A percentile compares a stretch with the other conserved stretches of the same genome.
These are phyloP conservation scores for Orbilia quercus DNA, from an alignment of 2,329 filamentous ascomycete species.

Conservation along the genomic window DNA sequence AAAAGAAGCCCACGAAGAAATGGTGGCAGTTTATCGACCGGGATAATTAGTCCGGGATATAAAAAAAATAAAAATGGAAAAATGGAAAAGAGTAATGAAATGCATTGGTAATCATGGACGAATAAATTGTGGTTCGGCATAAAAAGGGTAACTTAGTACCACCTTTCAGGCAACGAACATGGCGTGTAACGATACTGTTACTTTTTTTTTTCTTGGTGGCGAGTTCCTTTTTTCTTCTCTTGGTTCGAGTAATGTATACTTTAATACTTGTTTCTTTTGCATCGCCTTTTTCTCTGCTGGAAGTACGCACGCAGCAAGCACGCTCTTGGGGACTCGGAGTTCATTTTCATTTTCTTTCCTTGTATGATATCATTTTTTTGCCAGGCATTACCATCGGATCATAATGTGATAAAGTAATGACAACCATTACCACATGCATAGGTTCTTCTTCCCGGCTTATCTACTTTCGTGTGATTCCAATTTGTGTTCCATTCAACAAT, in stretches of 20 bases:
- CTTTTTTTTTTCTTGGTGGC: conserved; percentile 11
- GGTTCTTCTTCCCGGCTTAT: too few species aligned
- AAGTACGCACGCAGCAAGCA: conserved; percentile 14
- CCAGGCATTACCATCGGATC: conserved; percentile 26
- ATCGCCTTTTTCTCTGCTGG: conserved; percentile 1
- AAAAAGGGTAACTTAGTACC: not conserved
- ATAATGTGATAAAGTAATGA: conserved; percentile 13
- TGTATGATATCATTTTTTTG: conserved; percentile 17
- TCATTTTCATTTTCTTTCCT: conserved; percentile 21
- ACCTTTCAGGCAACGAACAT: conserved; percentile 7
- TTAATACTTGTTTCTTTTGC: conserved; percentile 18
- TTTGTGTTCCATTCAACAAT: too few species aligned
- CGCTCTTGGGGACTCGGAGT: conserved; percentile 15
- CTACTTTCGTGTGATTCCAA: too few species aligned
- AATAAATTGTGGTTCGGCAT: conserved; percentile 15
- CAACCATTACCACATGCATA: not conserved
- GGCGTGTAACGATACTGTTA: conserved; percentile 28
- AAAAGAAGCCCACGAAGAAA: conserved; percentile 29
- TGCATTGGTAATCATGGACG: conserved; percentile 1
- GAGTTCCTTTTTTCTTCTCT: conserved; percentile 9
- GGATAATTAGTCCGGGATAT: conserved; percentile 28
- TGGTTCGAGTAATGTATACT: conserved; percentile 47
- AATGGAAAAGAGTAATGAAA: conserved; percentile 27
- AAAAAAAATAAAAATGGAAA: conserved; percentile 25
- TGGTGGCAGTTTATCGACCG: conserved; percentile 52